Conservation (phyloP, 306 rosid genomes). For the Cicer yamashitae region DNA sequence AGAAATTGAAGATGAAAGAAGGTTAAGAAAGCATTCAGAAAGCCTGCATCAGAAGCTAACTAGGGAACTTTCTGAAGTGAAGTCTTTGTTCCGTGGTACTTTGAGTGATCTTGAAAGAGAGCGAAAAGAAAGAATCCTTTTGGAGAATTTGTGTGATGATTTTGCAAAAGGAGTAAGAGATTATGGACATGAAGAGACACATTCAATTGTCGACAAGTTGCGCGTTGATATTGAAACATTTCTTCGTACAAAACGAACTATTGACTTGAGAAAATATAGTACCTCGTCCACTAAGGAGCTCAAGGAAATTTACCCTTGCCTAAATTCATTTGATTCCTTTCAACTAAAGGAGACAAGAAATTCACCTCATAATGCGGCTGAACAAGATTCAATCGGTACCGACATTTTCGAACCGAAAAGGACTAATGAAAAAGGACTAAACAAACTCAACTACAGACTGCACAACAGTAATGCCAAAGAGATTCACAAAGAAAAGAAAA, state of each 20-base stretch:
- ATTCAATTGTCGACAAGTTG: slow-evolving; percentile 62
- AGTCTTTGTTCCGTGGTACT: slow-evolving; percentile 52
- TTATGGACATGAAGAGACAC: slow-evolving; percentile 58
- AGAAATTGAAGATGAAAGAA: slow-evolving; percentile 69
- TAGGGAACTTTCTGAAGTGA: slow-evolving; percentile 60
- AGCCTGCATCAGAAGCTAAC: slow-evolving; percentile 57
- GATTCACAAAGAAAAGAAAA: too few relatives aligned
- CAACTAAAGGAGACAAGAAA: slow-evolving; percentile 55
- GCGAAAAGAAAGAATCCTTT: slow-evolving; percentile 58
- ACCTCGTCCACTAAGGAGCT: slow-evolving; percentile 42
- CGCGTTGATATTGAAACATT: slow-evolving; percentile 65
- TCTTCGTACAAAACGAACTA: slow-evolving; percentile 58
- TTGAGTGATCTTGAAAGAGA: slow-evolving; percentile 72
- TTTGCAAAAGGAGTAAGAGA: slow-evolving; percentile 72
- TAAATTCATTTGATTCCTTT: slow-evolving; percentile 62
- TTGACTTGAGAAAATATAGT: slow-evolving; percentile 41
- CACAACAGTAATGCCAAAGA: too few relatives aligned
- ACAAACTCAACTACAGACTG: too few relatives aligned
- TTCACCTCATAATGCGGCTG: slow-evolving; percentile 56
- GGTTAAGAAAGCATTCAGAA: slow-evolving; percentile 65
- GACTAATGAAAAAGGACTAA: slow-evolving; percentile 31
- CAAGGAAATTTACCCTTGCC: slow-evolving; percentile 52
- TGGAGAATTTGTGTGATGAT: slow-evolving; percentile 77
- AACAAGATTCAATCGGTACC: slow-evolving; percentile 44
- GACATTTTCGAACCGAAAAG: slow-evolving; percentile 39